Evolutionary conservation across 176 grass and related monocot genomes (phyloP).

Genomic region (Oryza meridionalis): DNA sequence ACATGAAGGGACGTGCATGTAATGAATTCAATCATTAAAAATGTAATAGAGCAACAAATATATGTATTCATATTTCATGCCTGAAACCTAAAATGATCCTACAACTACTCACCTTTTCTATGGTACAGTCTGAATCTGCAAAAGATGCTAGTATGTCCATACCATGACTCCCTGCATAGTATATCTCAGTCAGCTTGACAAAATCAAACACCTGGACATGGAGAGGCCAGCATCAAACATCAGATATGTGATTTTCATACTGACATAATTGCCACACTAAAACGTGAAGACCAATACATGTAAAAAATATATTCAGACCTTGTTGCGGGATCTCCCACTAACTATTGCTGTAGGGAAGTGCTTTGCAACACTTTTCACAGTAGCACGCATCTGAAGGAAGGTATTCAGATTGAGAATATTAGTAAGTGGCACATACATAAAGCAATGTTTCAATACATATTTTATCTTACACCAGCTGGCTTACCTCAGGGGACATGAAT

Average conservation of each 20-base stretch:
- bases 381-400: conserved; percentile 54
- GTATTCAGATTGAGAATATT: background rate
- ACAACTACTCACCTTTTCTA: conserved; percentile 22
- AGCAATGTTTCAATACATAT: background rate
- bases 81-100: background rate
- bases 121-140: conserved; percentile 25
- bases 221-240: background rate
- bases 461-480: background rate
- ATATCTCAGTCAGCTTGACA: conserved; percentile 63
- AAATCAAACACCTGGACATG: conserved; percentile 64
- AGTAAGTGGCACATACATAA: background rate
- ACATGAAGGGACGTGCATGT: background rate
- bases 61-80: background rate
- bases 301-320: conserved; percentile 35
- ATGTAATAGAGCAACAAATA: background rate
- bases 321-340: conserved; percentile 72
- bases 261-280: background rate
- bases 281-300: background rate
- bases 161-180: conserved; percentile 79
- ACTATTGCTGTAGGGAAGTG: conserved; percentile 65
- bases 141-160: conserved; percentile 65
- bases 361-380: conserved; percentile 63
- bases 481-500: conserved; percentile 57
- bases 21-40: background rate
- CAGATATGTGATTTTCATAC: background rate